Percentiles rank a stretch among this genome's conserved stretches.
Conservation (phyloP, 768 basidiomycete species). For the Rhizopogon rudus region DNA sequence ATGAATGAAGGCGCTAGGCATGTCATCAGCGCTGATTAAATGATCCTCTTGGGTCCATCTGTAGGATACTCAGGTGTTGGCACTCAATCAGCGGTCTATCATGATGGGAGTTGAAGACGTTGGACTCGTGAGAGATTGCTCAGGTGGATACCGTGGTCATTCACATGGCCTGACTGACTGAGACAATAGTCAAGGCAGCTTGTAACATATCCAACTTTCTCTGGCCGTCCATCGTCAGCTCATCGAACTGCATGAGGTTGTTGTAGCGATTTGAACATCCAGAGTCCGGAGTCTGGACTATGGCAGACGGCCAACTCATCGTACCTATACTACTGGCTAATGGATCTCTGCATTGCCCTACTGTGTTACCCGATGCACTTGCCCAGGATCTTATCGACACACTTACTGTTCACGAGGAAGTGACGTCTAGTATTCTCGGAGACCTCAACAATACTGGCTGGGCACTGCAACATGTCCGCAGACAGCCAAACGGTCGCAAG, state of each 20-base stretch:
- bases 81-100: too few relatives aligned
- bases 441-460: constrained; percentile 56
- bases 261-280: neutral
- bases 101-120: too few relatives aligned
- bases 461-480: constrained; percentile 63
- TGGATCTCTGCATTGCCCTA: constrained; percentile 59
- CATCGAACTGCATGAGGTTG: neutral
- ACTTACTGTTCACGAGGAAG: constrained; percentile 42
- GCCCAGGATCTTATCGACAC: constrained; percentile 56
- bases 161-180: neutral
- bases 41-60: too few relatives aligned
- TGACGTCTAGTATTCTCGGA: constrained; percentile 51
- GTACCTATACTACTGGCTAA: constrained; percentile 57
- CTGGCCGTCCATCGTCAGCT: neutral
- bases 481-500: constrained; percentile 49
- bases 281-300: constrained; percentile 13
- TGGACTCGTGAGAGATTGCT: too few relatives aligned
- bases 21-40: too few relatives aligned
- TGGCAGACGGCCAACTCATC: constrained; percentile 42
- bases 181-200: neutral
- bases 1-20: too few relatives aligned
- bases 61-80: too few relatives aligned
- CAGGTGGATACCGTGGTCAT: neutral
- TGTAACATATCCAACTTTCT: neutral
- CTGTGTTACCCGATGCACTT: constrained; percentile 46